A percentile compares a stretch with the other conserved stretches of the same genome.
Evolutionary conservation across 352 stramenopile genomes (phyloP).

Genomic region (Blastocystis hominis): DNA sequence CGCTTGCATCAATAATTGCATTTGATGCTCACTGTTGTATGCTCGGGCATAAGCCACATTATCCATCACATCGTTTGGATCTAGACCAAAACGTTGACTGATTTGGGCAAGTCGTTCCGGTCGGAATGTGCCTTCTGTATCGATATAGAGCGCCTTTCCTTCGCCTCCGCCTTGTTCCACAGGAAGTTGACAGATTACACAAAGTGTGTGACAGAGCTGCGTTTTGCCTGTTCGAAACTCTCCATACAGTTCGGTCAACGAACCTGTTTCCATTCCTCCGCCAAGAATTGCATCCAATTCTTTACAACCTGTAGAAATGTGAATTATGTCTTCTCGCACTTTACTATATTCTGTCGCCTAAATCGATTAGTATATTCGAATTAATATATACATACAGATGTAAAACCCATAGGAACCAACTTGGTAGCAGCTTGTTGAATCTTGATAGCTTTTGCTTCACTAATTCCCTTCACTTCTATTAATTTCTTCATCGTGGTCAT

Average conservation of each 20-base stretch:
- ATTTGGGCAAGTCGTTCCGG: slow-evolving; percentile 87
- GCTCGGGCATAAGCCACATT: slow-evolving; percentile 95
- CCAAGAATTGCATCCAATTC: slow-evolving; percentile 77
- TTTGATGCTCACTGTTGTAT: slow-evolving; percentile 98
- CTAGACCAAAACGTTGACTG: slow-evolving; percentile 89
- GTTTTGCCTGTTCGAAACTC: slow-evolving; percentile 98
- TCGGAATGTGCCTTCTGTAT: slow-evolving; percentile 97
- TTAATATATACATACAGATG: slow-evolving; percentile 70
- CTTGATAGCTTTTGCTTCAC: slow-evolving; percentile 93
- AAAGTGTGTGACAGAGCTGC: slow-evolving; percentile 97
- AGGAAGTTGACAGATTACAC: slow-evolving; percentile 92
- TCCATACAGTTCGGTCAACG: slow-evolving; percentile 94
- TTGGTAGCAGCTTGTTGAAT: slow-evolving; percentile 90
- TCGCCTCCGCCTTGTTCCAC: slow-evolving; percentile 89
- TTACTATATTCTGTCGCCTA: slow-evolving; percentile 76
- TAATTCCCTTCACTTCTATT: slow-evolving; percentile 95
- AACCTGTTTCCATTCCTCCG: slow-evolving; percentile 92
- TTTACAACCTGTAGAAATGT: slow-evolving; percentile 80
- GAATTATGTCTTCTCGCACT: slow-evolving; percentile 80
- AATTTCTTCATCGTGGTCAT: slow-evolving; percentile 91
- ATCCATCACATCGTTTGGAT: slow-evolving; percentile 87
- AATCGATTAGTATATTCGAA: neutral
- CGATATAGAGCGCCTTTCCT: slow-evolving; percentile 78
- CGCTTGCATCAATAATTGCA: slow-evolving; percentile 62
- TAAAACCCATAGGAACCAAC: slow-evolving; percentile 94